A percentile compares a stretch with the other conserved stretches of the same genome.
These are phyloP conservation scores for Mortierella sp. DNA, from an alignment of 371 early-diverging fungal genomes.

Conservation along the genomic window DNA sequence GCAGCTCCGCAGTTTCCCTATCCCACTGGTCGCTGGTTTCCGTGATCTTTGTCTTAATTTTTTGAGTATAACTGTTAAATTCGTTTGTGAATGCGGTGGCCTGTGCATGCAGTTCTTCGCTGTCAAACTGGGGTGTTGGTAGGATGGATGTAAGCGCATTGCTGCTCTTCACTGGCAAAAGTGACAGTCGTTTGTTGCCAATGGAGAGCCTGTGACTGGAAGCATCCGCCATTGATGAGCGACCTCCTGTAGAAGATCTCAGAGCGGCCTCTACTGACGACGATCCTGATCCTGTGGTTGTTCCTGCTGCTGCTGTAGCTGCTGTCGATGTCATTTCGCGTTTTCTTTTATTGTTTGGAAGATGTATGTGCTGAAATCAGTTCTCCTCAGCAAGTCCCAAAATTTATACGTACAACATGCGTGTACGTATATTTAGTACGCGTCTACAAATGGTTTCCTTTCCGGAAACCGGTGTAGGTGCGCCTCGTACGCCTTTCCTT, in stretches of 20 bases:
- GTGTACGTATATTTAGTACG: no score
- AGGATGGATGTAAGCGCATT: slow-evolving; percentile 10
- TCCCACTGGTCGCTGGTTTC: slow-evolving; percentile 40
- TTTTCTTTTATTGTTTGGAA: not conserved
- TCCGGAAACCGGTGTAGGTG: no score
- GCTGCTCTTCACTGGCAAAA: slow-evolving; percentile 13
- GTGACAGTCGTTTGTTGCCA: slow-evolving; percentile 32
- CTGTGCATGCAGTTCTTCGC: slow-evolving; percentile 31
- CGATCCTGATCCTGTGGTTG: slow-evolving; percentile 1
- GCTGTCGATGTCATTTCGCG: not conserved
- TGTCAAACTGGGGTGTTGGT: slow-evolving; percentile 32
- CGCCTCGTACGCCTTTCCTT: no score
- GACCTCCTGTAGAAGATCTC: slow-evolving; percentile 10
- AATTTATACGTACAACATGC: no score
- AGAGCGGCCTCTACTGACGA: not conserved
- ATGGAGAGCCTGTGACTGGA: slow-evolving; percentile 21
- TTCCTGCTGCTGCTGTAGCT: not conserved
- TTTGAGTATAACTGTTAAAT: slow-evolving; percentile 27
- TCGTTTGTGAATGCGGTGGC: slow-evolving; percentile 32
- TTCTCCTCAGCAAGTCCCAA: no score
- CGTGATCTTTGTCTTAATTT: slow-evolving; percentile 35
- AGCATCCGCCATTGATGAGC: slow-evolving; percentile 14
- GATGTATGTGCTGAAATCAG: no score
- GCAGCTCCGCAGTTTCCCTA: slow-evolving; percentile 24
- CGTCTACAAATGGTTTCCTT: no score